Evolutionary conservation across 768 basidiomycete genomes (phyloP), one percentile per base, ranked within the genome.

Genomic region (Erythrobasidium yunnanense): DNA sequence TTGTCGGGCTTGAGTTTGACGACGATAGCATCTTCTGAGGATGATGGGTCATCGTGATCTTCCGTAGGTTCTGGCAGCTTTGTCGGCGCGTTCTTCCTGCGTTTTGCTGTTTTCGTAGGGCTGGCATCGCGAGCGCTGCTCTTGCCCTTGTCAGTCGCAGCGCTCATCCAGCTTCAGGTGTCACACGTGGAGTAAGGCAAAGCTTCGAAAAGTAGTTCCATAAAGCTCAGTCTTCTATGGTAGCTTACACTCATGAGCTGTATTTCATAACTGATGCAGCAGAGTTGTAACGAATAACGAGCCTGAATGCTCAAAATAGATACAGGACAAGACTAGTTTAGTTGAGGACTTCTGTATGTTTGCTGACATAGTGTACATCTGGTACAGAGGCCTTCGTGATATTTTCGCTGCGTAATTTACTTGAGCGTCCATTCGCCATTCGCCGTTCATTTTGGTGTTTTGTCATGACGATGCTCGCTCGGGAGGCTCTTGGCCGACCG

Each of bases 1-100:
- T 33, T 63, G 32, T 33, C 30, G 3, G 45, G 60, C 30, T 33
- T 45, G 6, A 63, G 49, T 34, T 63, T 63, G 46, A 63, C 60
- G 4, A 32, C 29, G 47, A 63, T 63, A 20, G 47, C 47, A 13
- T 46, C 47, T 33, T 63, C 60, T 8, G 49, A 46, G 33, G 54
- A 55, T 32, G 17, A 8, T 11, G 54, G 34, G 23, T 27, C 45
- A 6, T 63, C 60, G 29, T 25, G 45, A 8, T 20, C 38, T 30
- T n/a, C 42, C 18, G 60, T 46, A 32, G 60, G 13, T 29, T 7
- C 7, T 8, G 54, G 54, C 13, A 55, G 34, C 34, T 55, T 22
- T 18, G 54, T 55, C 7, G 54, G 60, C 46, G 60, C 60, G 34
- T 63, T 51, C 60, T 63, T 63, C 49, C 60, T 46, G 15, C 60